Evolutionary conservation across 2,329 filamentous ascomycete genomes (phyloP), one percentile per base, ranked within the genome.

Genomic region (Sphaerulina musiva): DNA sequence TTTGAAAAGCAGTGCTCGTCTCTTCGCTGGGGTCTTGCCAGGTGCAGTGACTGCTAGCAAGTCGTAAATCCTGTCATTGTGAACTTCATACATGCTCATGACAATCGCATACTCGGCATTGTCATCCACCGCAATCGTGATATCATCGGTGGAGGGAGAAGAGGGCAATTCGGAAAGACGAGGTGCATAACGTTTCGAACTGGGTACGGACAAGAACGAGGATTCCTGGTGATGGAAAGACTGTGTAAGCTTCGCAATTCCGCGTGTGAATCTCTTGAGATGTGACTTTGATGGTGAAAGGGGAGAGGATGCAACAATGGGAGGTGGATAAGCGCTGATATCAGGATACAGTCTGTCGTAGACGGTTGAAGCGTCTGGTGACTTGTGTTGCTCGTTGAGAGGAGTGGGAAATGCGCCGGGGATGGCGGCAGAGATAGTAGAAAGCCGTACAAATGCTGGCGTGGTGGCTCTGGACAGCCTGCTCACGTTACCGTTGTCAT

Each of bases 21-120:
- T 83, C 58, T 76, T 76, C n/a, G 76, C 71, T 29, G 71, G 73
- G 29, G 72, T 71, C 58, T 78, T 77, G 36, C 79, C 79, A 0
- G 78, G 78, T 58, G 80, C 72, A 2, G 81, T 79, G 0, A 78
- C 76, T 0, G 86, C 87, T 1, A 98, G 77, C 0, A 98, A 82
- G 66, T 98, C 93, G 69, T 95, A 97, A 61, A 98, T 97, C 36
- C 91, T 85, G 72, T 98, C 92, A 67, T 98, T 98, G 75, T 98
- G 96, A 1, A 98, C 92, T 70, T 98, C 93, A 71, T 97, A 97
- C 91, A 98, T 98, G 51, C 90, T 95, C 20, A 98, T 79, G 9
- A 98, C 76, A 51, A 98, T 83, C 4, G 87, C 86, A 64, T 96
- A 96, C 62, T 95, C 89, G 51, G 85, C 82, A 17, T 80, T 80